Evolutionary conservation across 2,329 filamentous ascomycete genomes (phyloP), one percentile per base, ranked within the genome.

Genomic region (Epichloe gansuensis): DNA sequence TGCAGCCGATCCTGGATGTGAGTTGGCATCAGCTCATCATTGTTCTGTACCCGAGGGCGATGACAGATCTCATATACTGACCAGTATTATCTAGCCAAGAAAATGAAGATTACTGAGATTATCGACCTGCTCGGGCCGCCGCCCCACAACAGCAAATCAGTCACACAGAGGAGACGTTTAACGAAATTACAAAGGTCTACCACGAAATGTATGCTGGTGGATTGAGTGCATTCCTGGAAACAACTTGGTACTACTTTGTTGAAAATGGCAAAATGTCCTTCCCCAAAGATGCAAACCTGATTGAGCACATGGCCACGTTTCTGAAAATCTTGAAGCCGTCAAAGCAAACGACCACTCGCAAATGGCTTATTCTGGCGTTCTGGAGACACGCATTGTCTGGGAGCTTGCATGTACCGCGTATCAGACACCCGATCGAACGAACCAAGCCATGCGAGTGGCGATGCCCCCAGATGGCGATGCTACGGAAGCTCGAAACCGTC

Each of bases 151-250:
- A 79, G 54, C 66, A 69, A 58, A 74, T 78, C 31, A 75, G 78
- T 54, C 74, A 72, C 61, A 67, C 72, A 64, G 67, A 77, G 54
- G 73, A 75, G 37, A 69, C 67, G 23, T 62, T 87, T 48, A 80
- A 83, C 60, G 83, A 89, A 63, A 81, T 89, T 54, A 82, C 81
- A 57, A 78, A 78, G 56, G 67, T 91, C 15, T 94, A 87, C 67
- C 78, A 80, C 60, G 83, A 85, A 58, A 83, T 89, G 57, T 94
- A 93, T 65, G 85, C 83, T 4, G 78, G 78, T 1, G 85, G 82
- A 7, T 78, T 93, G 46, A 83, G 88, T 66, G 78, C 78, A 48
- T 84, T 93, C 56, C 78, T 94, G 56, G 91, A 96, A 66, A 87
- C 88, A 6, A 77, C 76, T 31, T 97, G 91, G 91, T 96, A 88